Evolutionary conservation across 192 early-diverging fungal species (phyloP), one percentile per base, ranked within the genome.

Genomic region (Thamnidium elegans): DNA sequence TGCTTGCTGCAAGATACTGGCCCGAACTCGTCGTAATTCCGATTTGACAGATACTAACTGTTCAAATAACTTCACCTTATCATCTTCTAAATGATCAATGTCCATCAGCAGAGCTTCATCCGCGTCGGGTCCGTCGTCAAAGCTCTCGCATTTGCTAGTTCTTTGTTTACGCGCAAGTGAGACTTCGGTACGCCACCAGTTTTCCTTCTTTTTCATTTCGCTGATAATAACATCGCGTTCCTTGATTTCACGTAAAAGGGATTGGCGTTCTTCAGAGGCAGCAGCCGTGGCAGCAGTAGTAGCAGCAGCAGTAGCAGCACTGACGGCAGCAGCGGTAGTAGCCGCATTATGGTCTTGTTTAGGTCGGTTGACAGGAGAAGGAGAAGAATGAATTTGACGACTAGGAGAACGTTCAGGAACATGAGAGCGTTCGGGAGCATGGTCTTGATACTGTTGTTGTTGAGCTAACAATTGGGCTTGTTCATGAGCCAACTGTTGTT

Each of bases 11-110:
- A 78, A 73, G 58, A 83, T 83, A 7, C 71, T 68, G 19, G 79
- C 70, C 31, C 70, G 79, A 1, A 79, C 77, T 17, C 72, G 63
- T 32, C 79, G 67, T 11, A 86, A 60, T 65, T 86, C 84, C 1
- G 78, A 68, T 62, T 83, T 86, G 13, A 81, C 76, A n/a, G 79
- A 77, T 36, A 83, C 67, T 14, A 86, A 63, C 3, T 77, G 78
- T 17, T 81, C 70, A 67, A 81, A 80, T 32, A 86, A 69, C 13
- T 74, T 71, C 15, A 70, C 72, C 46, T 81, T 83, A 31, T 86
- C 84, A 0, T 73, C 73, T 13, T 68, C 77, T 21, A 74, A 44
- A 17, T 81, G 70, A 32, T 76, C 75, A 3, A 65, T 55, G 42
- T 74, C 70, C 36, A 79, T 66, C 2, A 77, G 43, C 36, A 67